phyloP scores from a whole-genome alignment of 352 stramenopile species.

The Peronospora destructor region DNA sequence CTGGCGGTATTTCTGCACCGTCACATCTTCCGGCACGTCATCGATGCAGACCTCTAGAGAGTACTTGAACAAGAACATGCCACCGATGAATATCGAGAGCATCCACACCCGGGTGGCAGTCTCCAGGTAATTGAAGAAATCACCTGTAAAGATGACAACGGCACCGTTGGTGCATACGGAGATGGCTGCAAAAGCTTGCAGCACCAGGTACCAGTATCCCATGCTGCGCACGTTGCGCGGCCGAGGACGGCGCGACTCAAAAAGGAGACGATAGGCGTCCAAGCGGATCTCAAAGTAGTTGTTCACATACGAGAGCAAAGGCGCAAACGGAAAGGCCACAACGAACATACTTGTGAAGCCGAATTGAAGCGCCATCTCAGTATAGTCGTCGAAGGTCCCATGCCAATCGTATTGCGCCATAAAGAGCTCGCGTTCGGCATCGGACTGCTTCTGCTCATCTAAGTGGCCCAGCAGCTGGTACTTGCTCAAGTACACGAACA shows the following conservation, averaged over 20 bases:
- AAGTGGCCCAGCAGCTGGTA: slow-evolving; percentile 55
- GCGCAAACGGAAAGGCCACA: slow-evolving; percentile 89
- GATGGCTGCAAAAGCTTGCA: slow-evolving; percentile 86
- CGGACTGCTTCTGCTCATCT: slow-evolving; percentile 40
- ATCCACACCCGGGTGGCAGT: slow-evolving; percentile 63
- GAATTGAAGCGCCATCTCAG: slow-evolving; percentile 88
- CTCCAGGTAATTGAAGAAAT: slow-evolving; percentile 60
- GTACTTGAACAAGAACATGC: slow-evolving; percentile 84
- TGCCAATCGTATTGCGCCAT: slow-evolving; percentile 78
- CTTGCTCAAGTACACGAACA: slow-evolving; percentile 68
- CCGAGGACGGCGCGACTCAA: slow-evolving; percentile 70
- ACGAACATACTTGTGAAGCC: slow-evolving; percentile 89
- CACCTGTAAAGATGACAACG: slow-evolving; percentile 89
- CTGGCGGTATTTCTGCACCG: slow-evolving; percentile 65
- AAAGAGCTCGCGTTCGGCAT: slow-evolving; percentile 67
- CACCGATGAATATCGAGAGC: slow-evolving; percentile 69
- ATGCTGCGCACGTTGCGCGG: slow-evolving; percentile 82
- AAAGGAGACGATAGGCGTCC: slow-evolving; percentile 82
- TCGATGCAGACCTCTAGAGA: slow-evolving; percentile 66
- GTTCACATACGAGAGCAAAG: slow-evolving; percentile 87
- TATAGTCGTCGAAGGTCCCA: slow-evolving; percentile 89
- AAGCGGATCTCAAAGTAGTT: slow-evolving; percentile 91
- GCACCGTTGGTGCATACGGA: slow-evolving; percentile 90
- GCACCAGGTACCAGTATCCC: slow-evolving; percentile 89
- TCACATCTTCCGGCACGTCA: slow-evolving; percentile 64